Evolutionary conservation across 2,329 filamentous ascomycete genomes (phyloP), one percentile per base, ranked within the genome.

Genomic region (Cladosporium velox): DNA sequence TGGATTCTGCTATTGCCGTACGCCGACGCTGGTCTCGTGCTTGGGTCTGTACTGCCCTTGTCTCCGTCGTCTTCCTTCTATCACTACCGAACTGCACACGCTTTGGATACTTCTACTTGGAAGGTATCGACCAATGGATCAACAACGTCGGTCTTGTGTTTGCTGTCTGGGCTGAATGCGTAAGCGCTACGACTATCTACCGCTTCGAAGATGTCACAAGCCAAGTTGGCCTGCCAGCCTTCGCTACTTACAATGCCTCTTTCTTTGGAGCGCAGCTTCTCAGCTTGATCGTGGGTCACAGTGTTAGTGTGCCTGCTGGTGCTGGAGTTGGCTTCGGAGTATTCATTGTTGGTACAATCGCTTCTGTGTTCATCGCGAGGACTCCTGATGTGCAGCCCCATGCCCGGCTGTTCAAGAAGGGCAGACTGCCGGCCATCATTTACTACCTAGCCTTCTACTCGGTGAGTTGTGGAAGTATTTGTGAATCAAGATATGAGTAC

Each of bases 401-500:
- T 34, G 59, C 47, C 30, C 28, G 47, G 14, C 12, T 62, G n/a
- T 62, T 62, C 59, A 62, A 54, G 30, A 62, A 62, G n/a, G n/a
- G 44, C 59, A 14, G 15, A 6, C 15, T 61, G 2, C 44, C 59
- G 10, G 30, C 47, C 12, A 78, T 79, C 0, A 80, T 86, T 55
- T 87, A 84, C 83, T 87, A 82, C 67, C 70, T 87, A n/a, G 80
- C 80, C 1, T 84, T 86, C 67, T 87, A 87, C 74, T 87, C 85
- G 7, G 84, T 86, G 79, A 76, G 83, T 71, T 51, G 24, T 3
- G n/a, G 11, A 21, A 11, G 2, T 5, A 12, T 47, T 10, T 4
- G 14, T 21, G 7, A 21, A 4, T 47, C 2, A 11, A 8, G 12
- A 1, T 21, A 2, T 1, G 3, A 4, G 3, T 14, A 10, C 51